phyloP scores from a whole-genome alignment of 352 stramenopile species.

The Phytopythium cucurbitacearum region DNA sequence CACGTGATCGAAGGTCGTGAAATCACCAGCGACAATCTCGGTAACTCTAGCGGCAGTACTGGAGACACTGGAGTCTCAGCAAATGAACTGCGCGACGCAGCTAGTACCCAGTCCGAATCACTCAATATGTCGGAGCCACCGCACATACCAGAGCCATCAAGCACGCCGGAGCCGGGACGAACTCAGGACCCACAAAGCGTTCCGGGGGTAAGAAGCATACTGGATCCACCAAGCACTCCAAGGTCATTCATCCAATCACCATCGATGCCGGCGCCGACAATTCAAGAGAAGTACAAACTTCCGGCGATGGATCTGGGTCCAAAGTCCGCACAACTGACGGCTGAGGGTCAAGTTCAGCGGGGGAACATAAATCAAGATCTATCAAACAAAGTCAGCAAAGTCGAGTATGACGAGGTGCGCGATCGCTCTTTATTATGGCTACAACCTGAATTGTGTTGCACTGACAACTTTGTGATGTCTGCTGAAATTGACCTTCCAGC shows the following conservation, averaged over 20 bases:
- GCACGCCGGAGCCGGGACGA: too few species aligned
- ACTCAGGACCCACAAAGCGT: not conserved
- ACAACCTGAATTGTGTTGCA: not conserved
- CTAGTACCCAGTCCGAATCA: too few species aligned
- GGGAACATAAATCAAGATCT: not conserved
- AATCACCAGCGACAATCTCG: too few species aligned
- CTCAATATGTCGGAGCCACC: too few species aligned
- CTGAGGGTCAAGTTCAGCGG: not conserved
- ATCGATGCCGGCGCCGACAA: conserved; percentile 14
- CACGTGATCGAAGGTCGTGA: too few species aligned
- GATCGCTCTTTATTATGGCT: not conserved
- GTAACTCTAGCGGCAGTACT: too few species aligned
- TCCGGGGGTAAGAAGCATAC: not conserved
- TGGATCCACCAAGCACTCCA: too few species aligned
- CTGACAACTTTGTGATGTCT: not conserved
- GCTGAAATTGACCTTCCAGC: conserved; percentile 8
- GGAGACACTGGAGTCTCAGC: too few species aligned
- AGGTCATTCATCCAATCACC: too few species aligned
- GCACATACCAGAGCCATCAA: too few species aligned
- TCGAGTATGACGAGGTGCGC: conserved; percentile 28
- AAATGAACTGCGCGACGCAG: too few species aligned
- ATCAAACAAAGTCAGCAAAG: conserved; percentile 17
- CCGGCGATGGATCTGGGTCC: conserved; percentile 25
- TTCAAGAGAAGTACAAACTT: conserved; percentile 44
- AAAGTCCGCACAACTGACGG: not conserved